These are phyloP conservation scores for Aethionema arabicum DNA, from an alignment of 345 rosid genomes.

Conservation along the genomic window DNA sequence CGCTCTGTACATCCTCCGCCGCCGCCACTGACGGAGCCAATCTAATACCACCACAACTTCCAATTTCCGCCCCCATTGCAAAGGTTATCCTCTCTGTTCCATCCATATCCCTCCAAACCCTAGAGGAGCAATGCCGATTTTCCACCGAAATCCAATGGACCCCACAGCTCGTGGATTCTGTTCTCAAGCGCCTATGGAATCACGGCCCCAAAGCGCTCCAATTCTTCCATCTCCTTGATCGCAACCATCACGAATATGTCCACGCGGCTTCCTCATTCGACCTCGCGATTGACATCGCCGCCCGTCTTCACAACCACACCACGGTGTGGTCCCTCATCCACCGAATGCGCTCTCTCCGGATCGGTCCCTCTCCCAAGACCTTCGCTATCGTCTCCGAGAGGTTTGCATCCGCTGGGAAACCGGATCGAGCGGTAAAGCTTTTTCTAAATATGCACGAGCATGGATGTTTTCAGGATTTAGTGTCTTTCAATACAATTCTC, in stretches of 20 bases:
- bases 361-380: slow-evolving; percentile 66
- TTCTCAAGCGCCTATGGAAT: slow-evolving; percentile 78
- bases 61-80: slow-evolving; percentile 35
- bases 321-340: slow-evolving; percentile 52
- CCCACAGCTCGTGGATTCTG: slow-evolving; percentile 57
- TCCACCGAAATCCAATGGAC: slow-evolving; percentile 54
- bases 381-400: slow-evolving; percentile 79
- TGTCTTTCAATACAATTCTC: slow-evolving; percentile 77
- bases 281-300: slow-evolving; percentile 76
- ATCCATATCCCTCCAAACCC: slow-evolving; percentile 35
- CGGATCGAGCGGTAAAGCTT: slow-evolving; percentile 63
- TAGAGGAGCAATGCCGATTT: slow-evolving; percentile 43
- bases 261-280: slow-evolving; percentile 73
- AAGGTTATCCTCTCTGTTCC: slow-evolving; percentile 44
- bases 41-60: slow-evolving; percentile 28
- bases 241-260: slow-evolving; percentile 48
- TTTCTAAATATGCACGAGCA: slow-evolving; percentile 84
- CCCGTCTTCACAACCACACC: slow-evolving; percentile 63
- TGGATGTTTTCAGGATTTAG: slow-evolving; percentile 72
- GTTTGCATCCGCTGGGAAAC: slow-evolving; percentile 65
- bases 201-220: slow-evolving; percentile 80
- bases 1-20: slow-evolving; percentile 28
- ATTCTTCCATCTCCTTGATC: slow-evolving; percentile 62
- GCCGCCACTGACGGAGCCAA: background rate
- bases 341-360: slow-evolving; percentile 67